These are phyloP conservation scores for Aspergillus unguis DNA, from an alignment of 2,329 filamentous ascomycete species.

Conservation along the genomic window DNA sequence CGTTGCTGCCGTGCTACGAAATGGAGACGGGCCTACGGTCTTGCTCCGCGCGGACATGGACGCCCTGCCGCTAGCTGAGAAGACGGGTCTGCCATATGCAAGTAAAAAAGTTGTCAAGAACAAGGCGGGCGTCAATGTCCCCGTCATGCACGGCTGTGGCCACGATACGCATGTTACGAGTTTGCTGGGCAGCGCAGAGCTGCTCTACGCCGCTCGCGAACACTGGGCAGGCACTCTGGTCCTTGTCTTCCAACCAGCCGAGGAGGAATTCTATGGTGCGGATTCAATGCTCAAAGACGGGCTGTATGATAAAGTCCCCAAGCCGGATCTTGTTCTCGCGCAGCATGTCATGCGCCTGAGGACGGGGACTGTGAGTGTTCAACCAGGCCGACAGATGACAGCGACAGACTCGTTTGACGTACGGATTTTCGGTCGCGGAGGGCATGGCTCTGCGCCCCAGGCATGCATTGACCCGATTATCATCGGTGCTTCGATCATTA, in stretches of 20 bases:
- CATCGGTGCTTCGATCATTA: conserved; percentile 42
- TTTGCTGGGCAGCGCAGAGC: conserved; percentile 55
- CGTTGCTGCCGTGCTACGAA: conserved; percentile 54
- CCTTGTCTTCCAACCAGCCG: conserved; percentile 61
- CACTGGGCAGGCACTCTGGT: conserved; percentile 60
- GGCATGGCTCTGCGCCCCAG: conserved; percentile 46
- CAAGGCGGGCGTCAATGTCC: conserved; percentile 48
- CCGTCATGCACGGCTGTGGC: conserved; percentile 67
- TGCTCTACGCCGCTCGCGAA: conserved; percentile 42
- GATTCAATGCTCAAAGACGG: conserved; percentile 58
- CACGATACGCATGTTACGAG: conserved; percentile 64
- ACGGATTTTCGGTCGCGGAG: conserved; percentile 41
- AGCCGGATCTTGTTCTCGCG: conserved; percentile 56
- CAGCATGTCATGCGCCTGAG: conserved; percentile 50
- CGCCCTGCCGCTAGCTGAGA: conserved; percentile 57
- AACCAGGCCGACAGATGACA: conserved; percentile 33
- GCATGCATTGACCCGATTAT: conserved; percentile 48
- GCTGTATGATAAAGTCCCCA: conserved; percentile 52
- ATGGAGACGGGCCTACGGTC: conserved; percentile 55
- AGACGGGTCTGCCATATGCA: conserved; percentile 55
- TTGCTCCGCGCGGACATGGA: conserved; percentile 63
- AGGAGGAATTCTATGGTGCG: conserved; percentile 59
- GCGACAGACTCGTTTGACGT: conserved; percentile 39
- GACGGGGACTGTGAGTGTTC: conserved; percentile 35
- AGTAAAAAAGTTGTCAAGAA: conserved; percentile 47